Conservation (phyloP, 2,329 filamentous ascomycete genomes). For the Penicillium psychrosexuale region DNA sequence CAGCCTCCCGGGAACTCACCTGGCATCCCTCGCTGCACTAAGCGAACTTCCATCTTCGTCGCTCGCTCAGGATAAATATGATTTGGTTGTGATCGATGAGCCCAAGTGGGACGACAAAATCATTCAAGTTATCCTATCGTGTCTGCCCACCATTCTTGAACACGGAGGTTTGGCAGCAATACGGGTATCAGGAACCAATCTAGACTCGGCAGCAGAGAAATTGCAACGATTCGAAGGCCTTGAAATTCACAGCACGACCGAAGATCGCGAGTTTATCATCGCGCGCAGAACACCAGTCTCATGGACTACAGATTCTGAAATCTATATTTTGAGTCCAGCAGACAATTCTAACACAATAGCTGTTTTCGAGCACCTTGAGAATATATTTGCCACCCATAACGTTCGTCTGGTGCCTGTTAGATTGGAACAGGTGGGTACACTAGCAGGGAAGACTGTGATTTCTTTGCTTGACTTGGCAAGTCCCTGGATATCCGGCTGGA, state of each 20-base stretch:
- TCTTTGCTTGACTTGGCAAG: conserved; percentile 17
- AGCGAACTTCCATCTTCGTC: conserved; percentile 6
- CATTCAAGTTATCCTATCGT: not conserved
- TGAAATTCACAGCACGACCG: conserved; percentile 11
- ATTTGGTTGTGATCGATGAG: conserved; percentile 16
- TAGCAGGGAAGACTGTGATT: conserved; percentile 19
- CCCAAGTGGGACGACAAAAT: conserved; percentile 8
- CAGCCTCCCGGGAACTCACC: not conserved
- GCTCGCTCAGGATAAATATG: conserved; percentile 9
- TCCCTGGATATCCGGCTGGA: conserved; percentile 16
- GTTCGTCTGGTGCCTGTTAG: conserved; percentile 9
- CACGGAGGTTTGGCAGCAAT: conserved; percentile 13
- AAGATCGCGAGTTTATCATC: conserved; percentile 12
- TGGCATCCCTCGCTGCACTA: conserved; percentile 1
- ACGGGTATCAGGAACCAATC: conserved; percentile 5
- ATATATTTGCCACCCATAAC: conserved; percentile 13
- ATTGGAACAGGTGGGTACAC: conserved; percentile 8
- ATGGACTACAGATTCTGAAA: conserved; percentile 16
- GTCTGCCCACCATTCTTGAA: conserved; percentile 7
- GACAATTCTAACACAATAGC: not conserved
- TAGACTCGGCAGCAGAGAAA: not conserved
- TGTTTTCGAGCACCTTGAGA: conserved; percentile 9
- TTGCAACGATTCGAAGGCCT: conserved; percentile 8
- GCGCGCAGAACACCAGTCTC: conserved; percentile 8
- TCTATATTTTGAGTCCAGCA: conserved; percentile 12